Conservation (phyloP, 768 basidiomycete species). For the Trametopsis cervina region DNA sequence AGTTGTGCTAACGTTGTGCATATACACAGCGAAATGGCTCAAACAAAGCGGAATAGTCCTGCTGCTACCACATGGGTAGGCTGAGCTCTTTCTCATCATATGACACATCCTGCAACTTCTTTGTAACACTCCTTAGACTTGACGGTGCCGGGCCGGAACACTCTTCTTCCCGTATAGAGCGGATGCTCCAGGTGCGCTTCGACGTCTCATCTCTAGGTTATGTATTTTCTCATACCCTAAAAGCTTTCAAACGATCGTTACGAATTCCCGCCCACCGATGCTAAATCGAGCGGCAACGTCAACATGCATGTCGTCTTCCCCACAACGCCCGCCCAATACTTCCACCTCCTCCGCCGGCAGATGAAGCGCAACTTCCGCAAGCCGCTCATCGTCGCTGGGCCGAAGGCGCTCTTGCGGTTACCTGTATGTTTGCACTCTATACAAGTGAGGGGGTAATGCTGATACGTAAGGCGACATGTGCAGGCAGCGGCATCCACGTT, state of each 20-base stretch:
- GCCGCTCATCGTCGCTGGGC: constrained; percentile 77
- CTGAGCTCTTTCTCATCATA: too few species aligned
- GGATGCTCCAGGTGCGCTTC: constrained; percentile 75
- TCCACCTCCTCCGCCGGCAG: constrained; percentile 87
- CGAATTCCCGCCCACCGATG: constrained; percentile 24
- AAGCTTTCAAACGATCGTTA: constrained; percentile 77
- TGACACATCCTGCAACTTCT: too few species aligned
- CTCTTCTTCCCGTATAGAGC: constrained; percentile 80
- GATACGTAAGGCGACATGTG: too few species aligned
- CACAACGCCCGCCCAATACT: constrained; percentile 87
- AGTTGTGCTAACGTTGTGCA: neutral
- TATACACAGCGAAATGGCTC: constrained; percentile 75
- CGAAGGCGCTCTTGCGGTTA: constrained; percentile 76
- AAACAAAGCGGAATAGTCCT: constrained; percentile 86
- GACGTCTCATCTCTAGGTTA: neutral
- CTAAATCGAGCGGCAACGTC: constrained; percentile 40
- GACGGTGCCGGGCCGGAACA: constrained; percentile 95
- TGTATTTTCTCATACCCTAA: neutral
- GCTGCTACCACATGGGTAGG: constrained; percentile 76
- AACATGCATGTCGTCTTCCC: constrained; percentile 86
- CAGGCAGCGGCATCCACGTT: constrained; percentile 73
- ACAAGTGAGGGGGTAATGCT: too few species aligned
- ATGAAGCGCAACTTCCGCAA: constrained; percentile 81
- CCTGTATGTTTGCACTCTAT: constrained; percentile 41
- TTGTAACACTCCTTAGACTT: constrained; percentile 25